These are phyloP conservation scores for Phaffia australis DNA, from an alignment of 768 basidiomycete genomes.

Conservation along the genomic window DNA sequence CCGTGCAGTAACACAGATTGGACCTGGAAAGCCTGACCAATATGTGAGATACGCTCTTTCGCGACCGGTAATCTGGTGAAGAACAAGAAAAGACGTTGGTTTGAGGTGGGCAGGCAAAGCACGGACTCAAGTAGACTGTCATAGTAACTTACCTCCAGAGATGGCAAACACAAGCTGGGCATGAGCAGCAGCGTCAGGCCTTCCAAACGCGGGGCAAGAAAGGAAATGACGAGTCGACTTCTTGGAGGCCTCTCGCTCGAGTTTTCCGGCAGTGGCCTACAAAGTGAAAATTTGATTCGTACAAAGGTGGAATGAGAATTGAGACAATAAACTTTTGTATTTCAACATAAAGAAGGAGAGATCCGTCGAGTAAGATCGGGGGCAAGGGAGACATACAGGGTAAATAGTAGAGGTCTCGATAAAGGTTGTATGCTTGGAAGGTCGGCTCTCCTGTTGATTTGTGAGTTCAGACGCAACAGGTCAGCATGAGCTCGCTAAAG, in stretches of 20 bases:
- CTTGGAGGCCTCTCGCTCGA: slow-evolving; percentile 56
- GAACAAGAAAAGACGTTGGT: background rate
- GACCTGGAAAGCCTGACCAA: background rate
- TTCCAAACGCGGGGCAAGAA: slow-evolving; percentile 61
- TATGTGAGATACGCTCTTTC: background rate
- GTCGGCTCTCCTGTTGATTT: background rate
- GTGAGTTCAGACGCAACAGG: background rate
- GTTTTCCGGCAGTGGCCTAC: slow-evolving; percentile 36
- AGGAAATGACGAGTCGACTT: slow-evolving; percentile 55
- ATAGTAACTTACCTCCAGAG: slow-evolving; percentile 49
- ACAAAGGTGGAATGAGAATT: background rate
- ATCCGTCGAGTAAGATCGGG: too few species aligned
- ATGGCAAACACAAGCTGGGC: slow-evolving; percentile 62
- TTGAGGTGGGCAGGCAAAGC: too few species aligned
- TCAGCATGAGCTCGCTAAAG: background rate
- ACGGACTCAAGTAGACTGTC: too few species aligned
- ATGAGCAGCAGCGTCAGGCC: slow-evolving; percentile 52
- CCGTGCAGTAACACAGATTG: too few species aligned
- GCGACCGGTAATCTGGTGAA: background rate
- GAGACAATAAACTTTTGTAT: too few species aligned
- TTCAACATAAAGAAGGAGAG: too few species aligned
- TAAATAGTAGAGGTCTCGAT: slow-evolving; percentile 39
- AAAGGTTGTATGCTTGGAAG: slow-evolving; percentile 11
- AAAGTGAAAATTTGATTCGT: background rate
- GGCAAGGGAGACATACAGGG: slow-evolving; percentile 33